Conservation (phyloP, 2,329 filamentous ascomycete species). For the Pseudofabraea citricarpa region DNA sequence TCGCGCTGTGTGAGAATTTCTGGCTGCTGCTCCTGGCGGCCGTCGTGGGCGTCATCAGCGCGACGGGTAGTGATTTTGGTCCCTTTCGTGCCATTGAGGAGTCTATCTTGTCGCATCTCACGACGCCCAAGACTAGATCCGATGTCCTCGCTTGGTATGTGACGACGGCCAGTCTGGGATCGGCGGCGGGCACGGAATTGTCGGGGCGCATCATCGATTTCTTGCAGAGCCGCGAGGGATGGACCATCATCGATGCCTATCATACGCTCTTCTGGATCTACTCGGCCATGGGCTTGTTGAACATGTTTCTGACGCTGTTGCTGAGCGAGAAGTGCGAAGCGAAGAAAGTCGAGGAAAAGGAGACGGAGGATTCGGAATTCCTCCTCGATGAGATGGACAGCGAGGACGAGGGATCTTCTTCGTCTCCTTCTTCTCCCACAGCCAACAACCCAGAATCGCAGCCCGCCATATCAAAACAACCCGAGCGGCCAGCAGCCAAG, state of each 20-base stretch:
- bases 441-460: neutral
- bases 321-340: slow-evolving; percentile 36
- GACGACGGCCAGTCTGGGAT: slow-evolving; percentile 51
- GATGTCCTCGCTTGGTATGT: slow-evolving; percentile 59
- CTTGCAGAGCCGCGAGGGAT: slow-evolving; percentile 37
- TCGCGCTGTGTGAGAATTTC: slow-evolving; percentile 46
- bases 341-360: slow-evolving; percentile 1
- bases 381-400: slow-evolving; percentile 12
- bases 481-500: slow-evolving; percentile 1
- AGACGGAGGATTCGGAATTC: slow-evolving; percentile 8
- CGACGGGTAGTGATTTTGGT: slow-evolving; percentile 56
- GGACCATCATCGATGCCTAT: slow-evolving; percentile 43
- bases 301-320: slow-evolving; percentile 45
- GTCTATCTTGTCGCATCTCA: slow-evolving; percentile 51
- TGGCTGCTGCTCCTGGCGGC: slow-evolving; percentile 53
- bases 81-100: slow-evolving; percentile 59
- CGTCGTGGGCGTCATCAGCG: slow-evolving; percentile 56
- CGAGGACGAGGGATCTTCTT: neutral
- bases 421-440: neutral
- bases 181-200: slow-evolving; percentile 54
- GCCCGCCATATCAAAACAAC: too few relatives aligned
- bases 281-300: slow-evolving; percentile 48
- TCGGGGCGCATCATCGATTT: slow-evolving; percentile 53
- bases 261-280: slow-evolving; percentile 53
- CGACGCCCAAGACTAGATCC: slow-evolving; percentile 35